phyloP scores from a whole-genome alignment of 2,329 filamentous ascomycete species.

The Penicillium sp. region DNA sequence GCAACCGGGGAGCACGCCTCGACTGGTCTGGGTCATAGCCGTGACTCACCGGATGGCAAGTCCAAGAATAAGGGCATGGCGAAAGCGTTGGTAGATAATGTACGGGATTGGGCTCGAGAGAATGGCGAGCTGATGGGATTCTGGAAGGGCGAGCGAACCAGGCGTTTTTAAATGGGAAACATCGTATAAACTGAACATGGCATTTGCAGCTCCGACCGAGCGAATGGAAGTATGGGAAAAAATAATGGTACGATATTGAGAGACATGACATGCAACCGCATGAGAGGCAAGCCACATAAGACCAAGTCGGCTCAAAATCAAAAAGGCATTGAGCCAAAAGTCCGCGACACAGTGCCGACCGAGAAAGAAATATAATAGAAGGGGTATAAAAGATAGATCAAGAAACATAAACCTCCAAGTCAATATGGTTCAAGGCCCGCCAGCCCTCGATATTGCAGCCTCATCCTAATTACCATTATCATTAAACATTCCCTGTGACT shows the following conservation, averaged over 20 bases:
- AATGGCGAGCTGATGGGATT: conserved; percentile 63
- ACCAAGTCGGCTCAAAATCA: conserved; percentile 1
- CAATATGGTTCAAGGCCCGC: conserved; percentile 10
- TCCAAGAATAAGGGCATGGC: conserved; percentile 59
- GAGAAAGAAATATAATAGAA: conserved; percentile 12
- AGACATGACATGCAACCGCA: conserved; percentile 4
- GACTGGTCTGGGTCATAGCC: conserved; percentile 26
- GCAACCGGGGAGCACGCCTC: conserved; percentile 52
- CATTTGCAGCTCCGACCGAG: background rate
- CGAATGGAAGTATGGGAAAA: background rate
- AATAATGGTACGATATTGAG: background rate
- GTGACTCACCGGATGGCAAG: conserved; percentile 35
- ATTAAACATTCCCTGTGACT: conserved; percentile 31
- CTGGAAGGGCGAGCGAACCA: conserved; percentile 59
- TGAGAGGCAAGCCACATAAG: background rate
- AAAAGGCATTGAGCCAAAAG: conserved; percentile 5
- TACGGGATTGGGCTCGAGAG: conserved; percentile 60
- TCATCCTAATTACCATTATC: conserved; percentile 35
- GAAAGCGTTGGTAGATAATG: conserved; percentile 60
- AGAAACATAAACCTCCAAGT: background rate
- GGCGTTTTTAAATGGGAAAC: conserved; percentile 38
- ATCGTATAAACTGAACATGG: background rate
- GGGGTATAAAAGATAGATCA: conserved; percentile 10
- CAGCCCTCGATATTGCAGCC: conserved; percentile 11
- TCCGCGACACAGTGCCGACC: background rate